A percentile compares a stretch with the other conserved stretches of the same genome.
phyloP scores from a whole-genome alignment of 208 protist species.

The Crithidia thermophila region DNA sequence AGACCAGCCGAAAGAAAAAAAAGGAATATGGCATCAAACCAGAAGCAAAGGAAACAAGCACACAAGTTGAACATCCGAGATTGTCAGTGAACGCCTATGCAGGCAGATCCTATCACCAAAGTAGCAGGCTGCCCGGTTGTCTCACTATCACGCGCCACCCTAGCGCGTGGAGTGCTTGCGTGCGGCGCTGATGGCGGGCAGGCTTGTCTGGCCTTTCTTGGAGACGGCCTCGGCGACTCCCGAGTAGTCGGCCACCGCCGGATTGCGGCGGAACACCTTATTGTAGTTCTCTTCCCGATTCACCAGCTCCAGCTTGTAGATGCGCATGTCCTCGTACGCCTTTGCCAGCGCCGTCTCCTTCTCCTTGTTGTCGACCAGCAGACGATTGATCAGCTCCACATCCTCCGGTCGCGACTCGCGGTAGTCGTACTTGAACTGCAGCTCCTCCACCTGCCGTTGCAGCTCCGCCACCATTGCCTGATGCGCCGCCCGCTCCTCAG shows the following conservation, averaged over 20 bases:
- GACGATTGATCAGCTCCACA: constrained; percentile 86
- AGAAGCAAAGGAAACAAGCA: neutral
- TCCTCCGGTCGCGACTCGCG: constrained; percentile 91
- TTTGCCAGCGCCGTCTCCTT: constrained; percentile 81
- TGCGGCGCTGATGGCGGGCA: constrained; percentile 13
- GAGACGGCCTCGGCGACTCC: constrained; percentile 9
- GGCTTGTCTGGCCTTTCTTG: constrained; percentile 4
- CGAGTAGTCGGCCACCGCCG: constrained; percentile 45
- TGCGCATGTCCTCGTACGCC: constrained; percentile 87
- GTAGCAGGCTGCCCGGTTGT: neutral
- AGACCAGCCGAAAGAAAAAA: too few species aligned
- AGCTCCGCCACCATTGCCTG: constrained; percentile 47
- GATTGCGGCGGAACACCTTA: constrained; percentile 90
- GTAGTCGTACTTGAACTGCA: constrained; percentile 91
- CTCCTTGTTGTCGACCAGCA: constrained; percentile 74
- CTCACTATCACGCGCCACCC: neutral
- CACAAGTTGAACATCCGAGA: too few species aligned
- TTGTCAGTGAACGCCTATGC: too few species aligned
- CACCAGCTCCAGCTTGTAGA: constrained; percentile 94
- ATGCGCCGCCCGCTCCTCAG: constrained; percentile 40
- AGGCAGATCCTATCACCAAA: too few species aligned
- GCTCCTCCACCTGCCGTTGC: constrained; percentile 43
- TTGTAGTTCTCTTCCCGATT: constrained; percentile 97
- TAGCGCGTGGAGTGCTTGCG: constrained; percentile 22
- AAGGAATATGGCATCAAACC: too few species aligned